Evolutionary conservation across 2,329 filamentous ascomycete genomes (phyloP).

Genomic region (Clonostachys rhizophaga): DNA sequence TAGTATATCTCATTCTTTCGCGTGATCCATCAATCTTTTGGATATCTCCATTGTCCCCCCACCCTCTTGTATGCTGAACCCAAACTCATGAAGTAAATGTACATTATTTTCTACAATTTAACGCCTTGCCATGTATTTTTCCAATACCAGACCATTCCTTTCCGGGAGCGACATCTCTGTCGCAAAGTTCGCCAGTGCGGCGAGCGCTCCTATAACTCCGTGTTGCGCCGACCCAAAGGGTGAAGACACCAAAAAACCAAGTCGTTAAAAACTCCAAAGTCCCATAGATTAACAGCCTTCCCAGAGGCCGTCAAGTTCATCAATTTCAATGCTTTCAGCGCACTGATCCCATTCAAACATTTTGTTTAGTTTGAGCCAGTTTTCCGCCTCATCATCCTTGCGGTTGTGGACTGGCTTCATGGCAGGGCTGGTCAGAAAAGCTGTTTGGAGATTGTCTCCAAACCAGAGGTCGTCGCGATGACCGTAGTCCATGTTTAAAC

Average conservation of each 20-base stretch:
- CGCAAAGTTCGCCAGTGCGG: too few species aligned
- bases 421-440: slow-evolving; percentile 49
- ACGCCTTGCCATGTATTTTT: too few species aligned
- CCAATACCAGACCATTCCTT: too few species aligned
- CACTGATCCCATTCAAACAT: slow-evolving; percentile 51
- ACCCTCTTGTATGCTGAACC: too few species aligned
- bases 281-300: slow-evolving; percentile 53
- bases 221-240: background rate
- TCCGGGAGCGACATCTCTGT: too few species aligned
- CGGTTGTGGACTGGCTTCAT: slow-evolving; percentile 32
- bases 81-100: background rate
- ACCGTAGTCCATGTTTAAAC: slow-evolving; percentile 21
- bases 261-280: background rate
- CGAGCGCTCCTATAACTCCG: too few species aligned
- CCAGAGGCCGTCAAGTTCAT: slow-evolving; percentile 87
- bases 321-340: slow-evolving; percentile 85
- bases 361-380: slow-evolving; percentile 33
- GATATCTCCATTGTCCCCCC: too few species aligned
- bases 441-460: slow-evolving; percentile 37
- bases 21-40: too few species aligned
- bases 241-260: background rate
- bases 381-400: slow-evolving; percentile 31
- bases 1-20: too few species aligned
- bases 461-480: slow-evolving; percentile 48
- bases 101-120: background rate